Evolutionary conservation across 495 filamentous ascomycete species (phyloP), one percentile per base, ranked within the genome.

Genomic region (Penicillium robsamsonii): DNA sequence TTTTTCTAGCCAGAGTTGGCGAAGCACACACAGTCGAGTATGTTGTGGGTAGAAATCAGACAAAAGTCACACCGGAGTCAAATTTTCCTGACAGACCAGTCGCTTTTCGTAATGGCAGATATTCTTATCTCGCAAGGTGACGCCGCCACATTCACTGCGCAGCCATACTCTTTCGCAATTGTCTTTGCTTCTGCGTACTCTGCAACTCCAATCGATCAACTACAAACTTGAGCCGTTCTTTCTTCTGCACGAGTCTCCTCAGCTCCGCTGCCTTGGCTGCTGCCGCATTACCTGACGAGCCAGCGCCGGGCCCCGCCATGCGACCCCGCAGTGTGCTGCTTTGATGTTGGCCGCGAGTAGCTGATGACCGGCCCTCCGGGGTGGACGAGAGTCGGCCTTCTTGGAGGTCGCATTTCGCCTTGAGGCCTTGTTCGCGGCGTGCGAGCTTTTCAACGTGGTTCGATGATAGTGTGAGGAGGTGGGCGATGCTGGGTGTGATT

Each of bases 111-210:
- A 8, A 13, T 31, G 30, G 37, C 37, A 42, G 37, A 52, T 42
- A 42, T 12, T 52, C 18, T 20, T 17, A 5, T n/a, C n/a, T 37
- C 20, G 35, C 20, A 43, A 15, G 15, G n/a, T n/a, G 17, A 22
- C 12, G 9, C 4, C 25, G 22, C 24, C 47, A 42, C 12, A 22
- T 35, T 72, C 64, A 78, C 59, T 74, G 63, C 38, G 76, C 74
- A 49, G 77, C 87, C 84, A 92, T 87, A 67, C 88, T 91, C 86
- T 87, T 90, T 71, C 89, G 81, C 74, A 92, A 69, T 68, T 92
- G 87, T 59, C 89, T 79, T 73, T 91, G 82, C 69, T 79, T 72
- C 74, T 89, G 81, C 49, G 67, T 78, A 53, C 74, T 77, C 72
- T 92, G 87, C 69, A 92, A 65, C 64, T 80, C 78, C 69, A 92